Evolutionary conservation across 2,329 filamentous ascomycete species (phyloP).

Genomic region (Penicillium crustosum): DNA sequence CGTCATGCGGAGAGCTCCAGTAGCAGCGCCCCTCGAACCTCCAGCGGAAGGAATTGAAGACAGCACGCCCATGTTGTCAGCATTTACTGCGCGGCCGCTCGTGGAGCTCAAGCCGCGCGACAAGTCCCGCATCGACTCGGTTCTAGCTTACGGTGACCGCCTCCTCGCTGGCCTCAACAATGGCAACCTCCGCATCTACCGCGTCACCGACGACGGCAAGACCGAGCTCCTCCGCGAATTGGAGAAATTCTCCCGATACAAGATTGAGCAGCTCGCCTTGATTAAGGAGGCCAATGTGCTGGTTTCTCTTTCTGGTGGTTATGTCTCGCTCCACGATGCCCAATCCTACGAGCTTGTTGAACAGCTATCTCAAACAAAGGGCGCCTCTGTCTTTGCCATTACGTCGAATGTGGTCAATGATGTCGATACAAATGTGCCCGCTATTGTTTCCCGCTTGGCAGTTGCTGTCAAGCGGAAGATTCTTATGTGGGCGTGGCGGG

Average conservation of each 20-base stretch:
- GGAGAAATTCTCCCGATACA: slow-evolving; percentile 87
- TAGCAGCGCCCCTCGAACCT: slow-evolving; percentile 9
- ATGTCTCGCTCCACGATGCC: slow-evolving; percentile 86
- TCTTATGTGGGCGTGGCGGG: slow-evolving; percentile 91
- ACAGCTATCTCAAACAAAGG: slow-evolving; percentile 77
- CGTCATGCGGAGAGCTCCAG: slow-evolving; percentile 14
- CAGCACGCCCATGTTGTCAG: slow-evolving; percentile 74
- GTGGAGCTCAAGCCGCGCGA: slow-evolving; percentile 95
- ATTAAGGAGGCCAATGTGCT: slow-evolving; percentile 94
- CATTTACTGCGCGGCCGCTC: slow-evolving; percentile 92
- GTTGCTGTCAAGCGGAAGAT: slow-evolving; percentile 91
- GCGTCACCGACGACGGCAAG: slow-evolving; percentile 63
- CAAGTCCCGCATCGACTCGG: slow-evolving; percentile 95
- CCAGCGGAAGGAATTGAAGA: slow-evolving; percentile 20
- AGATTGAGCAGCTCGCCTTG: slow-evolving; percentile 89
- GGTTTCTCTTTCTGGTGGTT: slow-evolving; percentile 84
- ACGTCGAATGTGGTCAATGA: slow-evolving; percentile 96
- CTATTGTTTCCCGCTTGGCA: slow-evolving; percentile 86
- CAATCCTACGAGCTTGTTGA: slow-evolving; percentile 81
- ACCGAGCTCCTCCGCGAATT: slow-evolving; percentile 88
- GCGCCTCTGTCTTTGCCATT: slow-evolving; percentile 85
- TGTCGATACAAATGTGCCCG: slow-evolving; percentile 77
- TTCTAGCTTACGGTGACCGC: slow-evolving; percentile 88
- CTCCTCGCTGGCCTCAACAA: slow-evolving; percentile 90
- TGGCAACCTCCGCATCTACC: slow-evolving; percentile 84